These are phyloP conservation scores for Podospora didyma DNA, from an alignment of 495 filamentous ascomycete genomes.

Conservation along the genomic window DNA sequence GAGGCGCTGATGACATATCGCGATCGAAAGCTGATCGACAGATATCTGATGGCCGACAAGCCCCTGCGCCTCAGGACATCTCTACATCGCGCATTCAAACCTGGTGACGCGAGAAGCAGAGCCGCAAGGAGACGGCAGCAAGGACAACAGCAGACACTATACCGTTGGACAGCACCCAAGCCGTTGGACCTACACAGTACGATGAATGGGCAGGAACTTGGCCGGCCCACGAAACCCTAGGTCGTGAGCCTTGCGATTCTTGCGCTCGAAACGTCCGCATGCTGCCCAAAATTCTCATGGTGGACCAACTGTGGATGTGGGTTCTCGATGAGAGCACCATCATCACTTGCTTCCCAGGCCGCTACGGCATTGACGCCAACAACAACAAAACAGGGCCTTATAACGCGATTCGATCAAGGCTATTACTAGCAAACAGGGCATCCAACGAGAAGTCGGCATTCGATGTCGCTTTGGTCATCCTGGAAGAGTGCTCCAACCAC, in stretches of 20 bases:
- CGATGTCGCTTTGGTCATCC: conserved; percentile 62
- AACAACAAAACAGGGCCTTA: conserved; percentile 61
- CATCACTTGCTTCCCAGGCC: conserved; percentile 56
- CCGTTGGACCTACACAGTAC: not conserved
- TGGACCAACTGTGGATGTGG: conserved; percentile 70
- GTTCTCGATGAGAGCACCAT: conserved; percentile 57
- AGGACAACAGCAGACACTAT: conserved; percentile 68
- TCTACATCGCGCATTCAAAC: conserved; percentile 50
- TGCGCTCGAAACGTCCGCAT: conserved; percentile 13
- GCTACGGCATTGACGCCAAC: conserved; percentile 37
- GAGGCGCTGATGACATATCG: conserved; percentile 31
- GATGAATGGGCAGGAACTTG: not conserved
- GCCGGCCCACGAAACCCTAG: not conserved
- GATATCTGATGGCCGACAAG: conserved; percentile 47
- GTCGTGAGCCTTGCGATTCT: not conserved
- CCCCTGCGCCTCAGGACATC: conserved; percentile 61
- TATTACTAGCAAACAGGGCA: conserved; percentile 53
- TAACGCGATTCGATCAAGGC: conserved; percentile 35
- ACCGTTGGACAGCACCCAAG: conserved; percentile 26
- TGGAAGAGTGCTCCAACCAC: conserved; percentile 58
- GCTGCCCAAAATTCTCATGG: conserved; percentile 58
- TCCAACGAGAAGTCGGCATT: conserved; percentile 60
- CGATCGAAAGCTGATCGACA: conserved; percentile 56
- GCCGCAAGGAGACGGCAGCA: conserved; percentile 51
- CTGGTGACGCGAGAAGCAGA: conserved; percentile 29